Conservation (phyloP, 768 basidiomycete genomes). For the Agrocybe pediades region DNA sequence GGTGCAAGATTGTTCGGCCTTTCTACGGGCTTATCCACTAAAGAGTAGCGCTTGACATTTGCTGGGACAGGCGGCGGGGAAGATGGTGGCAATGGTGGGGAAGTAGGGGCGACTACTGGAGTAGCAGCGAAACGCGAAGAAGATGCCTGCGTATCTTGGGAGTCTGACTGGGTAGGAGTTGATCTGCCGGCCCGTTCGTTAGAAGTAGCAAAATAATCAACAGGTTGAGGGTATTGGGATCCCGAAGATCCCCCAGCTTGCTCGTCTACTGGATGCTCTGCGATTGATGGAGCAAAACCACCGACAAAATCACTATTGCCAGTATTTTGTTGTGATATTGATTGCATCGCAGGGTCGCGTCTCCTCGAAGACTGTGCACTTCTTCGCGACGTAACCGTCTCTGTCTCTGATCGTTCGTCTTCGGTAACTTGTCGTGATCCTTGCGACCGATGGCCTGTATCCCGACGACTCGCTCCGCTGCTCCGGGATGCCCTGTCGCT, state of each 20-base stretch:
- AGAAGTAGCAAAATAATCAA: conserved; percentile 10
- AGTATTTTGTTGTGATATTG: conserved; percentile 18
- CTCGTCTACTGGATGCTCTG: conserved; percentile 26
- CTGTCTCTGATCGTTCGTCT: conserved; percentile 42
- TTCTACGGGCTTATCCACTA: conserved; percentile 69
- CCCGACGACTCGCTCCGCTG: conserved; percentile 45
- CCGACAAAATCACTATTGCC: conserved; percentile 50
- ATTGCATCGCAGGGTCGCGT: conserved; percentile 30
- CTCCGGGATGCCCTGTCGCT: conserved; percentile 58
- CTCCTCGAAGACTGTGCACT: conserved; percentile 42
- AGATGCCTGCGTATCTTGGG: conserved; percentile 7
- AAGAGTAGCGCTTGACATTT: conserved; percentile 75
- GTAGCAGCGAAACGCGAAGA: conserved; percentile 9
- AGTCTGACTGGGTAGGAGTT: conserved; percentile 4
- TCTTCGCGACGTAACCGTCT: conserved; percentile 27
- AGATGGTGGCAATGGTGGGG: conserved; percentile 24
- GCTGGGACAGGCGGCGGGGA: conserved; percentile 54
- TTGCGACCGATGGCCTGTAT: conserved; percentile 49
- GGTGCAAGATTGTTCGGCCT: conserved; percentile 39
- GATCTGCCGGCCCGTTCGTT: conserved; percentile 23
- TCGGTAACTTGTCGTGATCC: conserved; percentile 42
- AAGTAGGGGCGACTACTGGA: conserved; percentile 16
- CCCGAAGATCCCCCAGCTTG: conserved; percentile 12
- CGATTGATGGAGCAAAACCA: conserved; percentile 44
- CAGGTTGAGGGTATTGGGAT: conserved; percentile 11